Conservation (phyloP, 352 stramenopile species). For the Phytophthora multivora region DNA sequence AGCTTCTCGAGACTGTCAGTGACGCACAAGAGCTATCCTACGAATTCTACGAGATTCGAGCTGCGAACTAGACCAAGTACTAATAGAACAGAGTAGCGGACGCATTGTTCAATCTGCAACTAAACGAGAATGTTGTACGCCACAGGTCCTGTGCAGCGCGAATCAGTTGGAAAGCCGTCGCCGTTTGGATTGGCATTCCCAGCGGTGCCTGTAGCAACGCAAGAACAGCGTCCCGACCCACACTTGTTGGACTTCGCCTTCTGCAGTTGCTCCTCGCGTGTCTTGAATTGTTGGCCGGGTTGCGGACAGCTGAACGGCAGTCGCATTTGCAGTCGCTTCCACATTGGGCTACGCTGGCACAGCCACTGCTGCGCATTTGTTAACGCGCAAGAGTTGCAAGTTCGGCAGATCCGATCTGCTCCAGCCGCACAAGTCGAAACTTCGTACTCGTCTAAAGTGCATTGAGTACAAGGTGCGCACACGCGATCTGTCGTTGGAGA, state of each 20-base stretch:
- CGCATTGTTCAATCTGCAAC: background rate
- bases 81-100: slow-evolving; percentile 14
- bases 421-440: slow-evolving; percentile 56
- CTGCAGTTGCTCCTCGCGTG: slow-evolving; percentile 66
- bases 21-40: slow-evolving; percentile 84
- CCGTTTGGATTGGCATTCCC: slow-evolving; percentile 80
- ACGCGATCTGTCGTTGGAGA: slow-evolving; percentile 62
- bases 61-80: slow-evolving; percentile 17
- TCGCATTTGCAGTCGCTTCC: slow-evolving; percentile 67
- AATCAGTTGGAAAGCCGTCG: slow-evolving; percentile 71
- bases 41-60: slow-evolving; percentile 87
- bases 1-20: slow-evolving; percentile 76
- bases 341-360: slow-evolving; percentile 63
- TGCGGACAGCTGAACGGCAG: slow-evolving; percentile 72
- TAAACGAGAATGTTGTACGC: slow-evolving; percentile 71
- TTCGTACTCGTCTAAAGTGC: slow-evolving; percentile 77
- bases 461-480: slow-evolving; percentile 65
- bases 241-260: slow-evolving; percentile 72
- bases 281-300: slow-evolving; percentile 56
- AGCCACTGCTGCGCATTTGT: slow-evolving; percentile 57
- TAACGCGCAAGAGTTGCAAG: slow-evolving; percentile 76
- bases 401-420: slow-evolving; percentile 65
- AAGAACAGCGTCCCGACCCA: slow-evolving; percentile 74
- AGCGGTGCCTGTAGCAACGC: slow-evolving; percentile 52
- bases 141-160: slow-evolving; percentile 62